phyloP scores from a whole-genome alignment of 2,329 filamentous ascomycete species.

The Chrysosphaeria jannelii region DNA sequence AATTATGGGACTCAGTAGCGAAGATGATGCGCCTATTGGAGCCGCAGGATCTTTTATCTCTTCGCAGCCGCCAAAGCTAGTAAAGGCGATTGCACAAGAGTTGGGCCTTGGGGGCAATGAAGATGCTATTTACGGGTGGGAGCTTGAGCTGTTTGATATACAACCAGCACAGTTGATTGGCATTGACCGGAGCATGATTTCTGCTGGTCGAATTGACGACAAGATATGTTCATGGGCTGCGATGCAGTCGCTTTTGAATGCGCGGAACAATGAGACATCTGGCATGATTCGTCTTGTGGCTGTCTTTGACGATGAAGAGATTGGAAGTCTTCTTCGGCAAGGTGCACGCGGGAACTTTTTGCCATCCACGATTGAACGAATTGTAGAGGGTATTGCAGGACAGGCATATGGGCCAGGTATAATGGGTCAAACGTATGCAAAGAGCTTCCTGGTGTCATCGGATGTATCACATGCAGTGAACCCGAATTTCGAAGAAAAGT shows the following conservation, averaged over 20 bases:
- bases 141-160: constrained; percentile 77
- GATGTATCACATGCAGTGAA: constrained; percentile 88
- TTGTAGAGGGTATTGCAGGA: constrained; percentile 29
- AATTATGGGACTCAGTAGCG: constrained; percentile 66
- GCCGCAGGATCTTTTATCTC: constrained; percentile 40
- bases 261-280: constrained; percentile 22
- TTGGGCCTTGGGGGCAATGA: constrained; percentile 35
- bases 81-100: constrained; percentile 51
- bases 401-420: constrained; percentile 21
- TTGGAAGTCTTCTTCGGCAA: constrained; percentile 70
- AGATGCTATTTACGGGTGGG: constrained; percentile 74
- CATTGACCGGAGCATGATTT: constrained; percentile 78
- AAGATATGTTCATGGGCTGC: constrained; percentile 92
- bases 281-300: constrained; percentile 66
- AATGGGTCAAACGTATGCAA: constrained; percentile 58
- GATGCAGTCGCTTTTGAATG: constrained; percentile 50
- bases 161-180: constrained; percentile 65
- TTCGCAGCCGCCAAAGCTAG: constrained; percentile 61
- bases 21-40: constrained; percentile 21
- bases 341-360: constrained; percentile 78
- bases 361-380: constrained; percentile 48
- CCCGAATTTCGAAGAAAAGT: constrained; percentile 67
- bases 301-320: constrained; percentile 95
- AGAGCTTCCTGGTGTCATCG: constrained; percentile 71
- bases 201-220: constrained; percentile 83